A percentile compares a stretch with the other conserved stretches of the same genome.
Evolutionary conservation across 306 rosid genomes (phyloP).

Genomic region (Mucuna pruriens): DNA sequence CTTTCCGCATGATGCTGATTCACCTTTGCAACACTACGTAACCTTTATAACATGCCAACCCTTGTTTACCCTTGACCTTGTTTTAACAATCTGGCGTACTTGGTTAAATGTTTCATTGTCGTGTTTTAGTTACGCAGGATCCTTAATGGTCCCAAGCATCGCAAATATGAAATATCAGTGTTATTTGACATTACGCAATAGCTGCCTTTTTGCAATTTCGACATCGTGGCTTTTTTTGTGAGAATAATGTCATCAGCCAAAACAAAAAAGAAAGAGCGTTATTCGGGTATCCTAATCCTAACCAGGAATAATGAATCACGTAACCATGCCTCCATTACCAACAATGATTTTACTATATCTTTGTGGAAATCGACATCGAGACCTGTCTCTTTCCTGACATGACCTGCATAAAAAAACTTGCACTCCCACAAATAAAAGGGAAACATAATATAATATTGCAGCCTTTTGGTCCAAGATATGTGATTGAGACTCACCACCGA

Average conservation of each 20-base stretch:
- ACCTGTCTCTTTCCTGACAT: background rate
- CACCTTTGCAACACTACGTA: background rate
- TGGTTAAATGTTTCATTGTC: background rate
- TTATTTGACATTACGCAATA: conserved; percentile 11
- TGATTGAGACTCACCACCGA: conserved; percentile 31
- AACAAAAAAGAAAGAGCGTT: background rate
- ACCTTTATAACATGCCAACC: background rate
- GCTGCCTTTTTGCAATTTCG: background rate
- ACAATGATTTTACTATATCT: conserved; percentile 32
- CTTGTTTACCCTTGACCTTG: background rate
- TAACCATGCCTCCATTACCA: conserved; percentile 34
- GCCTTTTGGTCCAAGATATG: conserved; percentile 28
- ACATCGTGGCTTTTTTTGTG: background rate
- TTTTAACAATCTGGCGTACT: background rate
- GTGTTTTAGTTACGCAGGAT: background rate
- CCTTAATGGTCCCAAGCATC: conserved; percentile 27
- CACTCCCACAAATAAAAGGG: background rate
- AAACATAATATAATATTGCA: background rate
- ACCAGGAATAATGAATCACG: conserved; percentile 36
- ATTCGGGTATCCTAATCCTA: conserved; percentile 36
- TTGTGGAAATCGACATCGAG: conserved; percentile 20
- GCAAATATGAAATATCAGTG: conserved; percentile 18
- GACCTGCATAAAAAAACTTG: conserved; percentile 15
- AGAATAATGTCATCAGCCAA: conserved; percentile 5
- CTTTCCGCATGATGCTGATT: conserved; percentile 37